These are phyloP conservation scores for Globisporangium ultimum DNA, from an alignment of 352 stramenopile genomes.

Conservation along the genomic window DNA sequence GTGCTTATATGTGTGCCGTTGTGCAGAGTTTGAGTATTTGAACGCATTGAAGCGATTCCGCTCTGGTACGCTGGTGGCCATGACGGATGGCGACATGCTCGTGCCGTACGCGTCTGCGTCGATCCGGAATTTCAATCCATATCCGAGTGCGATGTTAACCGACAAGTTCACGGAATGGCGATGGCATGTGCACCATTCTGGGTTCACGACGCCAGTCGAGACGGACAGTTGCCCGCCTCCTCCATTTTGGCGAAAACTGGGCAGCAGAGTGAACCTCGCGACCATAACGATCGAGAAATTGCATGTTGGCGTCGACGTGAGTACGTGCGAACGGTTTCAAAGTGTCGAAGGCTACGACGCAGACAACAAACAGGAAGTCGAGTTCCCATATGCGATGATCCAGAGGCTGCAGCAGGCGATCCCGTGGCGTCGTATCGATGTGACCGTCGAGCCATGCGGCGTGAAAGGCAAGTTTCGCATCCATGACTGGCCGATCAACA, in stretches of 20 bases:
- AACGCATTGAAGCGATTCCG: conserved; percentile 50
- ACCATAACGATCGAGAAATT: conserved; percentile 20
- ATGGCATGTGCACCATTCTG: conserved; percentile 70
- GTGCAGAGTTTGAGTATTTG: conserved; percentile 45
- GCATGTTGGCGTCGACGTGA: conserved; percentile 8
- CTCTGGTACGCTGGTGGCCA: conserved; percentile 63
- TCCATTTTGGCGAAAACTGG: conserved; percentile 30
- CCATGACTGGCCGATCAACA: conserved; percentile 81
- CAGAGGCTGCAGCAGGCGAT: conserved; percentile 44
- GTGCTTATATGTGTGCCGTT: conserved; percentile 2
- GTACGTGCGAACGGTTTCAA: conserved; percentile 21
- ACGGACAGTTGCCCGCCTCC: background rate
- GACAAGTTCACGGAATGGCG: conserved; percentile 58
- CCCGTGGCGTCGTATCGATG: conserved; percentile 60
- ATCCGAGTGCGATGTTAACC: conserved; percentile 45
- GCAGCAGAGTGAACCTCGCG: conserved; percentile 42
- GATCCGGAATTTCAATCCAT: conserved; percentile 70
- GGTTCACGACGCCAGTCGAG: conserved; percentile 26
- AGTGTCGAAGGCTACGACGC: conserved; percentile 64
- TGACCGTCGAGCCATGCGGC: conserved; percentile 56
- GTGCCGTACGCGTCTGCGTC: conserved; percentile 72
- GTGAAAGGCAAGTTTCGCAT: conserved; percentile 69
- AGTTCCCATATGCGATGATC: conserved; percentile 67
- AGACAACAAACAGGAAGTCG: conserved; percentile 78
- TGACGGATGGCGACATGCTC: conserved; percentile 73